Percentiles rank a stretch among this genome's conserved stretches.
Evolutionary conservation across 257 asterid genomes (phyloP).

Genomic region (Cynanchum wilfordii): DNA sequence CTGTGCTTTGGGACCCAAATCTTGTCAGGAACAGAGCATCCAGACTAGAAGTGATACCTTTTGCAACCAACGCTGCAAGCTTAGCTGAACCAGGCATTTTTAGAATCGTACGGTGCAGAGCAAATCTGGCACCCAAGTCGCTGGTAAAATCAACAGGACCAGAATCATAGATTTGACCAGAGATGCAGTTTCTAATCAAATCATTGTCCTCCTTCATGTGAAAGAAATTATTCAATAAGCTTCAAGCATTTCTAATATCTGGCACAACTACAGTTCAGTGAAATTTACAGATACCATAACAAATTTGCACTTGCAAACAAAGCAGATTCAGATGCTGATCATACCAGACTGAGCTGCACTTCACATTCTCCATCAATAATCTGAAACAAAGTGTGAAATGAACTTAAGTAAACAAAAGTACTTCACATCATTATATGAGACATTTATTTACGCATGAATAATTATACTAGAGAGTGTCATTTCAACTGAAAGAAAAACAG

Average conservation of each 20-base stretch:
- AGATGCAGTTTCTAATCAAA: constrained; percentile 63
- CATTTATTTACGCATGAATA: background rate
- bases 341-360: constrained; percentile 71
- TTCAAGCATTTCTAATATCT: background rate
- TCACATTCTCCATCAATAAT: constrained; percentile 73
- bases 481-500: background rate
- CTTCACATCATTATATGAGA: background rate
- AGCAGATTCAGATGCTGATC: constrained; percentile 12
- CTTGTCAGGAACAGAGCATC: constrained; percentile 87
- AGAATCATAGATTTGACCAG: constrained; percentile 88
- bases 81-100: constrained; percentile 76
- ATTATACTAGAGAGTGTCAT: background rate
- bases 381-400: constrained; percentile 30
- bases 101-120: constrained; percentile 53
- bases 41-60: constrained; percentile 66
- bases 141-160: constrained; percentile 72
- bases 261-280: background rate
- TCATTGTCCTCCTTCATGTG: constrained; percentile 69
- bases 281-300: background rate
- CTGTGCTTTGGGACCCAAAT: constrained; percentile 69
- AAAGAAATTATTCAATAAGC: constrained; percentile 15
- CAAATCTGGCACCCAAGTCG: constrained; percentile 71
- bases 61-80: constrained; percentile 58
- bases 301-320: background rate
- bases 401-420: background rate